phyloP scores from a whole-genome alignment of 2,329 filamentous ascomycete genomes.

The Chalaropsis thielavioides region DNA sequence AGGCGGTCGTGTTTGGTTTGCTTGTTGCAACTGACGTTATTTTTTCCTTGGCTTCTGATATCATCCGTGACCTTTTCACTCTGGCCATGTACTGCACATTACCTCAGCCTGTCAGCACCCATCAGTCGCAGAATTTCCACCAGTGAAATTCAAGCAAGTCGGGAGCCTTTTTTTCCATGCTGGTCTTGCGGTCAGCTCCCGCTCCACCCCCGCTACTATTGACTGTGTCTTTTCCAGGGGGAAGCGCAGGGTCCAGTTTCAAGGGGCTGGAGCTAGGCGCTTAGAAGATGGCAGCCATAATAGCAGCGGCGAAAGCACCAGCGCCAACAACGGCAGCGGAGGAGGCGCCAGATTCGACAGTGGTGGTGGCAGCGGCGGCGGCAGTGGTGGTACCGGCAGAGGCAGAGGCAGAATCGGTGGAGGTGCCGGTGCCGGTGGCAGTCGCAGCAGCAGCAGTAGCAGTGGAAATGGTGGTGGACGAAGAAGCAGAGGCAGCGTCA shows the following conservation, averaged over 20 bases:
- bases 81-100: not conserved
- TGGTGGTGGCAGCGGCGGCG: constrained; percentile 18
- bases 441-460: constrained; percentile 21
- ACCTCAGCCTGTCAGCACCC: not conserved
- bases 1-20: not conserved
- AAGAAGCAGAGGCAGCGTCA: constrained; percentile 20
- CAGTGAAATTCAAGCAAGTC: constrained; percentile 12
- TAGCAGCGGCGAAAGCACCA: constrained; percentile 31
- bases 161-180: not conserved
- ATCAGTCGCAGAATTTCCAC: constrained; percentile 14
- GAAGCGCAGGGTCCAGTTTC: constrained; percentile 23
- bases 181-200: not conserved
- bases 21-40: not conserved
- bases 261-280: not conserved
- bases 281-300: constrained; percentile 17
- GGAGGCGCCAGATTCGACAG: constrained; percentile 18
- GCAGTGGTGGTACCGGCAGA: constrained; percentile 10
- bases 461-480: constrained; percentile 22
- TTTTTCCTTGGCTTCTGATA: not conserved
- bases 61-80: not conserved
- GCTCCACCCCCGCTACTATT: not conserved
- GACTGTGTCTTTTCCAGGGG: not conserved
- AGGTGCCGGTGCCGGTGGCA: constrained; percentile 18
- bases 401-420: constrained; percentile 10
- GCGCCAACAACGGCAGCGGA: constrained; percentile 19